A percentile compares a stretch with the other conserved stretches of the same genome.
Conservation (phyloP, 768 basidiomycete genomes). For the Kwoniella bestiolae region DNA sequence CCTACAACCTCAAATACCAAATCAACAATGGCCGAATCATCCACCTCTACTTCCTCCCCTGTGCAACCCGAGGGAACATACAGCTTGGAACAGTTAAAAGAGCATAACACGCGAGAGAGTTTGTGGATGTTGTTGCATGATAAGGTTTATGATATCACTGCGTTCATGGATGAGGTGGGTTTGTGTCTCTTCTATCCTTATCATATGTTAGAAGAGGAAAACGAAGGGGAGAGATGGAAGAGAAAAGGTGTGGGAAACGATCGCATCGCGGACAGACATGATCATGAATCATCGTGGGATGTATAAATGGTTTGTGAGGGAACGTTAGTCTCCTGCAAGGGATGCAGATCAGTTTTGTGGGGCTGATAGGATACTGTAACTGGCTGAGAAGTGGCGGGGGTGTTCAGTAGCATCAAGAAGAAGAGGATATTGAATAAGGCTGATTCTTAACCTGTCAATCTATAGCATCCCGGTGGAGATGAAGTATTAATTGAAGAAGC, state of each 20-base stretch:
- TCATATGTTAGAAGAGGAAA: not conserved
- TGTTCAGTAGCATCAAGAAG: too few relatives aligned
- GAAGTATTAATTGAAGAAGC: slow-evolving; percentile 94
- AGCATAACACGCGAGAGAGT: slow-evolving; percentile 72
- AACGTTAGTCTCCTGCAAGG: too few relatives aligned
- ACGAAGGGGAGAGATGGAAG: too few relatives aligned
- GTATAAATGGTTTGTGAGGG: too few relatives aligned
- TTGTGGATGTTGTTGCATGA: slow-evolving; percentile 81
- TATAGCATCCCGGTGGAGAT: slow-evolving; percentile 93
- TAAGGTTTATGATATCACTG: slow-evolving; percentile 91
- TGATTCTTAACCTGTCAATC: slow-evolving; percentile 12
- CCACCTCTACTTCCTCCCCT: slow-evolving; percentile 1
- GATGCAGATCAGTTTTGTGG: too few relatives aligned
- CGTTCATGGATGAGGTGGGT: slow-evolving; percentile 90
- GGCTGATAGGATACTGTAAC: too few relatives aligned
- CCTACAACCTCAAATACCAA: not conserved
- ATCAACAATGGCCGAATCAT: slow-evolving; percentile 8
- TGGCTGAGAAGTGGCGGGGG: too few relatives aligned
- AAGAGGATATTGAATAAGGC: not conserved
- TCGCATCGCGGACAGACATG: too few relatives aligned
- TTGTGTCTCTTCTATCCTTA: not conserved
- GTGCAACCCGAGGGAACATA: slow-evolving; percentile 36
- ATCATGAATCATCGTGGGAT: too few relatives aligned
- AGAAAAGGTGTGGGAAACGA: too few relatives aligned
- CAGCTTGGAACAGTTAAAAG: slow-evolving; percentile 72